Evolutionary conservation across 129 eudicot species (phyloP).

Genomic region (Mikania micrantha): DNA sequence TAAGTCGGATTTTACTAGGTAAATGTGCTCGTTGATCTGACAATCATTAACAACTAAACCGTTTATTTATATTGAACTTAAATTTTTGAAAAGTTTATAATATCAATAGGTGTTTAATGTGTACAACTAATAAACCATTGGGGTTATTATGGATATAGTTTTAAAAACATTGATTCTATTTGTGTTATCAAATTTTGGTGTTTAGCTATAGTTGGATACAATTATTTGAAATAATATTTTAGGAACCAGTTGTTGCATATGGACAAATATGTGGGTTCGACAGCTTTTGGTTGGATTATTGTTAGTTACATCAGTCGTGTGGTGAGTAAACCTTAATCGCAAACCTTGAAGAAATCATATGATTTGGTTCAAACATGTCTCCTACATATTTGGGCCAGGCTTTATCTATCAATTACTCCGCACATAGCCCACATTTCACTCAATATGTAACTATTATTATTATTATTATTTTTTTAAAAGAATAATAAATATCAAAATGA

Average conservation of each 20-base stretch:
- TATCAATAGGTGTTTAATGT: too few species aligned
- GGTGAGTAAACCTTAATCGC: conserved; percentile 20
- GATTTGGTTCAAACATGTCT: conserved; percentile 31
- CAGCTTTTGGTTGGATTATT: conserved; percentile 5
- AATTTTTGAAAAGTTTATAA: too few species aligned
- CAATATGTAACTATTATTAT: too few species aligned
- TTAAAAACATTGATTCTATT: not conserved
- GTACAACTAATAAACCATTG: too few species aligned
- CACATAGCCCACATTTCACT: conserved; percentile 12
- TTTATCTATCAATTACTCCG: not conserved
- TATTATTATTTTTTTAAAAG: too few species aligned
- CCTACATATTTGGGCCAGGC: conserved; percentile 19
- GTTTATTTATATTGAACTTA: too few species aligned
- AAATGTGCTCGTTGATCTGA: too few species aligned
- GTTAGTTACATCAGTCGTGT: conserved; percentile 9
- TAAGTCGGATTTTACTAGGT: too few species aligned
- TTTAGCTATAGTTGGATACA: not conserved
- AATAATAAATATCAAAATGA: too few species aligned
- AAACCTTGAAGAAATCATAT: conserved; percentile 17
- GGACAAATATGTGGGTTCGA: conserved; percentile 7
- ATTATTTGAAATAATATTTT: not conserved
- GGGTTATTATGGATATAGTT: not conserved
- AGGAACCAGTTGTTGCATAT: not conserved
- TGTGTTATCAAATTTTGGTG: not conserved
- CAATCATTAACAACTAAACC: not conserved